Conservation (phyloP, 2,329 filamentous ascomycete species). For the Pseudocercospora eumusae region DNA sequence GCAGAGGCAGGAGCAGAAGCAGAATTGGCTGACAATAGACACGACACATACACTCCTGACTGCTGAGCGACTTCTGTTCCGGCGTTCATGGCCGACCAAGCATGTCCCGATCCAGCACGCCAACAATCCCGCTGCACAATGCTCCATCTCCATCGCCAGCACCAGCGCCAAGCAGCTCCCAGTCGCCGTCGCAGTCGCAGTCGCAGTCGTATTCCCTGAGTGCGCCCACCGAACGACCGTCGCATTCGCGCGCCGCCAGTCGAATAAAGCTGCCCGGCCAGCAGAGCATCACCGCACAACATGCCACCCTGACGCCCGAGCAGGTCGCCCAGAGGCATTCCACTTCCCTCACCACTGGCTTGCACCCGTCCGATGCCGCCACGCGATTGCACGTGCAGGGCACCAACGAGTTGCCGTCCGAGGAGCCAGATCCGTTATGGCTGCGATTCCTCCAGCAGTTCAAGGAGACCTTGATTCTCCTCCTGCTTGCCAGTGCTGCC, state of each 20-base stretch:
- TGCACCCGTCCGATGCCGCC: slow-evolving; percentile 78
- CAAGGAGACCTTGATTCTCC: slow-evolving; percentile 88
- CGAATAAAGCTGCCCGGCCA: slow-evolving; percentile 38
- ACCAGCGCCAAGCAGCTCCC: slow-evolving; percentile 14
- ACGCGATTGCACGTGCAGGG: slow-evolving; percentile 78
- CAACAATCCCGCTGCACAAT: slow-evolving; percentile 59
- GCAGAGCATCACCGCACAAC: slow-evolving; percentile 52
- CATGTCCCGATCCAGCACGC: slow-evolving; percentile 64
- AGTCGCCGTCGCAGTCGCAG: too few species aligned
- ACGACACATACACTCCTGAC: too few species aligned
- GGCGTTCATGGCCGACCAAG: slow-evolving; percentile 47
- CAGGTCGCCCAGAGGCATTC: slow-evolving; percentile 76
- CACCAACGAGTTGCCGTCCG: slow-evolving; percentile 90
- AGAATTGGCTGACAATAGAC: neutral
- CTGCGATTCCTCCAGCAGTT: slow-evolving; percentile 95
- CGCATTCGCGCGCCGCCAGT: slow-evolving; percentile 35
- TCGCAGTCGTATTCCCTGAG: slow-evolving; percentile 9
- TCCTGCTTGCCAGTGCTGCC: slow-evolving; percentile 84
- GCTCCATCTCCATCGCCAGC: slow-evolving; percentile 30
- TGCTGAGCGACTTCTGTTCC: slow-evolving; percentile 4
- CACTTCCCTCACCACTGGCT: slow-evolving; percentile 80
- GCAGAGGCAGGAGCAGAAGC: too few species aligned
- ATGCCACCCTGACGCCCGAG: slow-evolving; percentile 69
- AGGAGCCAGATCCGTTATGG: slow-evolving; percentile 92
- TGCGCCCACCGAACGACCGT: slow-evolving; percentile 4